Conservation (phyloP, 306 rosid species). For the Heteromeles arbutifolia region DNA sequence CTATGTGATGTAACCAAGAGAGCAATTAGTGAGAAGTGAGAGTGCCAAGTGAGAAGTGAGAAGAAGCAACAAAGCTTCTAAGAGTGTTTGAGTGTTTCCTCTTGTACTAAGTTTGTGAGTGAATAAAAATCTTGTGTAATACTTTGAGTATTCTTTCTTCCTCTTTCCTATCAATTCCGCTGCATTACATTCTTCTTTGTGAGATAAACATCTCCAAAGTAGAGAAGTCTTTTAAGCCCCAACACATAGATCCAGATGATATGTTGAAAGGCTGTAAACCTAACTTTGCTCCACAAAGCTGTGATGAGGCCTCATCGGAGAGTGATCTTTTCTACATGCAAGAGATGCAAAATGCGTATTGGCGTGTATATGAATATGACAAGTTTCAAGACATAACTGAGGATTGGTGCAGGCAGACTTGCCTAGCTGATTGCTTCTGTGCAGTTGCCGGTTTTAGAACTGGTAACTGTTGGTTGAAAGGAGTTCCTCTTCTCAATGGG, state of each 20-base stretch:
- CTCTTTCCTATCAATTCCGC: no score
- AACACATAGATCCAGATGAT: slow-evolving; percentile 25
- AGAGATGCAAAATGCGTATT: not conserved
- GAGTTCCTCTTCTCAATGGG: slow-evolving; percentile 14
- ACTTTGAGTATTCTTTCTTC: no score
- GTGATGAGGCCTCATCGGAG: slow-evolving; percentile 13
- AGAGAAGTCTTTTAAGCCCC: no score
- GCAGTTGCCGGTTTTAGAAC: not conserved
- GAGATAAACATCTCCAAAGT: no score
- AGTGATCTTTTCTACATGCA: not conserved
- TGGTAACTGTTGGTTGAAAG: slow-evolving; percentile 5
- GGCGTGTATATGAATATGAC: not conserved
- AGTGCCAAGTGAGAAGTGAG: no score
- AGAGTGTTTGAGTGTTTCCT: no score
- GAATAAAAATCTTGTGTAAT: no score
- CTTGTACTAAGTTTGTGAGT: no score
- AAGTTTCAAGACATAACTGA: not conserved
- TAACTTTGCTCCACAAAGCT: slow-evolving; percentile 25
- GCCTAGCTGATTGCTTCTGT: slow-evolving; percentile 25
- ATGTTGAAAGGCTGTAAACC: slow-evolving; percentile 20
- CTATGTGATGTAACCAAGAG: no score
- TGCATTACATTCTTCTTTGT: no score
- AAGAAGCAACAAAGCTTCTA: no score
- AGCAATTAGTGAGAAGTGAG: no score
- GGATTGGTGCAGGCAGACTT: slow-evolving; percentile 11